A percentile compares a stretch with the other conserved stretches of the same genome.
phyloP scores from a whole-genome alignment of 805 yeast genomes.

The Starmerella floris region DNA sequence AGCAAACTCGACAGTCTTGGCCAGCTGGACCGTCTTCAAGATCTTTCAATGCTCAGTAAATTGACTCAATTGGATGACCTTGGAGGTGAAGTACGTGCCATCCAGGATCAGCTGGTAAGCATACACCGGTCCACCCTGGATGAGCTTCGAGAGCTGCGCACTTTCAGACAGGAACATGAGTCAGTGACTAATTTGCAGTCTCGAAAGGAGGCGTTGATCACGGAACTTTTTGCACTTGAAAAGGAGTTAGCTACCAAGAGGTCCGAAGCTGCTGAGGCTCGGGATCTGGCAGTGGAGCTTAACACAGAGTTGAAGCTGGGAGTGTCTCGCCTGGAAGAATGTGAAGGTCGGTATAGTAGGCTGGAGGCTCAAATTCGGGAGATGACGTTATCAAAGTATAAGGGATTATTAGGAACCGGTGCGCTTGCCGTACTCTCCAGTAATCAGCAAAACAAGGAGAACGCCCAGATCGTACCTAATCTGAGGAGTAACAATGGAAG shows the following conservation, averaged over 20 bases:
- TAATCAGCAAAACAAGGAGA: slow-evolving; percentile 17
- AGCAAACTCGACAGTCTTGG: slow-evolving; percentile 2
- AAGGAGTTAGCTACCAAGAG: background rate
- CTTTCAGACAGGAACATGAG: background rate
- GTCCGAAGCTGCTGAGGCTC: slow-evolving; percentile 8
- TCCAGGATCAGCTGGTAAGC: slow-evolving; percentile 17
- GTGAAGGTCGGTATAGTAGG: slow-evolving; percentile 14
- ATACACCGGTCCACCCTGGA: slow-evolving; percentile 8
- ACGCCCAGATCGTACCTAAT: slow-evolving; percentile 16
- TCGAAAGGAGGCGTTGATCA: slow-evolving; percentile 2
- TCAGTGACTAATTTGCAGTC: slow-evolving; percentile 1
- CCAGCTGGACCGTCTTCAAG: slow-evolving; percentile 6
- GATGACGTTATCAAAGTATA: slow-evolving; percentile 17
- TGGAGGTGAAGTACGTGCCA: slow-evolving; percentile 20
- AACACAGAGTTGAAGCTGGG: slow-evolving; percentile 16
- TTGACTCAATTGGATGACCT: background rate
- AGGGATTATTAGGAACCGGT: slow-evolving; percentile 18
- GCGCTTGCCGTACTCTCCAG: slow-evolving; percentile 18
- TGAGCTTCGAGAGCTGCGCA: slow-evolving; percentile 8
- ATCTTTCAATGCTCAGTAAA: slow-evolving; percentile 1
- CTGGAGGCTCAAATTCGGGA: slow-evolving; percentile 20
- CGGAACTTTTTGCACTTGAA: slow-evolving; percentile 10
- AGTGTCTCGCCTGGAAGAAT: slow-evolving; percentile 9
- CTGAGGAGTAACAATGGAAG: slow-evolving; percentile 17
- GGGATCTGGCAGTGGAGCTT: slow-evolving; percentile 10